Conservation (phyloP, 2,329 filamentous ascomycete genomes). For the Aspergillus eucalypticola region DNA sequence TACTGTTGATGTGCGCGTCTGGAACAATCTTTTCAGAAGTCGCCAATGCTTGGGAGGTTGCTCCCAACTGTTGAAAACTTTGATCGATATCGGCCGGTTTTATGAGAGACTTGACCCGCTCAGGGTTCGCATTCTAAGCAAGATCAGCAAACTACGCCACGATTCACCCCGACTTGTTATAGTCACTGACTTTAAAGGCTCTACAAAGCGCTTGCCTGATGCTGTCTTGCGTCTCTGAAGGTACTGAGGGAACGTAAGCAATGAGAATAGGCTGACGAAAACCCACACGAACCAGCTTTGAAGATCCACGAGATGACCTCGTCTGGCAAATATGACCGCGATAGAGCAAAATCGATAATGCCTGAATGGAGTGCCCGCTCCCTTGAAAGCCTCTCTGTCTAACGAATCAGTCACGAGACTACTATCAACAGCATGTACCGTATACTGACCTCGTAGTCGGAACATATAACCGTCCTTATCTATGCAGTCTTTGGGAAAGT, state of each 20-base stretch:
- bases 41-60: constrained; percentile 49
- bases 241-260: constrained; percentile 39
- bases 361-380: constrained; percentile 64
- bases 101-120: constrained; percentile 35
- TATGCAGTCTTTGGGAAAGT: constrained; percentile 40
- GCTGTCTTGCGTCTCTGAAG: constrained; percentile 55
- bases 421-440: not conserved
- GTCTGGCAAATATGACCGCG: constrained; percentile 56
- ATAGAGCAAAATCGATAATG: constrained; percentile 58
- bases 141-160: not conserved
- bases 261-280: not conserved
- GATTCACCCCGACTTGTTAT: not conserved
- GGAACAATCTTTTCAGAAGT: constrained; percentile 30
- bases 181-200: constrained; percentile 50
- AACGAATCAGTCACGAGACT: constrained; percentile 13
- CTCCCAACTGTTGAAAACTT: constrained; percentile 63
- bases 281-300: constrained; percentile 30
- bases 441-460: constrained; percentile 35
- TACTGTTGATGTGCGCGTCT: constrained; percentile 26
- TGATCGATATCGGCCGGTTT: constrained; percentile 46
- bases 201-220: constrained; percentile 63
- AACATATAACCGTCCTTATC: constrained; percentile 31
- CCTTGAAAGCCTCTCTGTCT: constrained; percentile 51
- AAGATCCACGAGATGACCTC: constrained; percentile 67
- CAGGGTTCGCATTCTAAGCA: constrained; percentile 26